These are phyloP conservation scores for Claviceps pazoutovae DNA, from an alignment of 2,329 filamentous ascomycete genomes.

Conservation along the genomic window DNA sequence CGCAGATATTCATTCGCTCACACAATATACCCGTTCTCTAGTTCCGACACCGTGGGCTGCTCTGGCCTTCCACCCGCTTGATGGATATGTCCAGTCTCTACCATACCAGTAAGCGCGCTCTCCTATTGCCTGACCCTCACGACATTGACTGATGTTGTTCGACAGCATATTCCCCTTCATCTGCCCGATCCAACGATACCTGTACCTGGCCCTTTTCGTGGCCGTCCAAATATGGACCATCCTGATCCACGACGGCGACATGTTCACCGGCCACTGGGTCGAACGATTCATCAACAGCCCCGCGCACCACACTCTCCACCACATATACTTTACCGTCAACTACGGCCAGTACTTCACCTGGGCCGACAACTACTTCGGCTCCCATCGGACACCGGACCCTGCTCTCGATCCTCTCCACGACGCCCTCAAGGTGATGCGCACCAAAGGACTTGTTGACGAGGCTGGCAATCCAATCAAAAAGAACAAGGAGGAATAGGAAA, in stretches of 20 bases:
- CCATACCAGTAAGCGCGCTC: slow-evolving; percentile 53
- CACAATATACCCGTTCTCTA: neutral
- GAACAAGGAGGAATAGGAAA: slow-evolving; percentile 14
- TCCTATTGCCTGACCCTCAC: too few relatives aligned
- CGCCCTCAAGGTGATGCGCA: slow-evolving; percentile 28
- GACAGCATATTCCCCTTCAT: slow-evolving; percentile 64
- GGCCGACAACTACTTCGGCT: slow-evolving; percentile 9
- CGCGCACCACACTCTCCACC: slow-evolving; percentile 73
- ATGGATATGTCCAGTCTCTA: slow-evolving; percentile 76
- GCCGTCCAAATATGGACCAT: slow-evolving; percentile 98
- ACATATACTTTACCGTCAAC: slow-evolving; percentile 48
- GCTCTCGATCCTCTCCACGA: slow-evolving; percentile 30
- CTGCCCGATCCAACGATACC: slow-evolving; percentile 83
- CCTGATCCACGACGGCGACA: slow-evolving; percentile 91
- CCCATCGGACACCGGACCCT: slow-evolving; percentile 28
- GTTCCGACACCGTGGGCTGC: slow-evolving; percentile 91
- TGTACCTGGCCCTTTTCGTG: slow-evolving; percentile 72
- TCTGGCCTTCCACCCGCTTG: slow-evolving; percentile 87
- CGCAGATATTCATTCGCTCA: too few relatives aligned
- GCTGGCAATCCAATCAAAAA: slow-evolving; percentile 24
- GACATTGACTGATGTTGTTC: neutral
- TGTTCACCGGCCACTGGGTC: slow-evolving; percentile 76
- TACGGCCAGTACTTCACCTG: slow-evolving; percentile 68
- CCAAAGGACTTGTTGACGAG: slow-evolving; percentile 30
- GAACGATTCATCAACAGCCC: slow-evolving; percentile 60